A percentile compares a stretch with the other conserved stretches of the same genome.
Conservation (phyloP, 2,329 filamentous ascomycete species). For the Hypoxylon rubiginosum region DNA sequence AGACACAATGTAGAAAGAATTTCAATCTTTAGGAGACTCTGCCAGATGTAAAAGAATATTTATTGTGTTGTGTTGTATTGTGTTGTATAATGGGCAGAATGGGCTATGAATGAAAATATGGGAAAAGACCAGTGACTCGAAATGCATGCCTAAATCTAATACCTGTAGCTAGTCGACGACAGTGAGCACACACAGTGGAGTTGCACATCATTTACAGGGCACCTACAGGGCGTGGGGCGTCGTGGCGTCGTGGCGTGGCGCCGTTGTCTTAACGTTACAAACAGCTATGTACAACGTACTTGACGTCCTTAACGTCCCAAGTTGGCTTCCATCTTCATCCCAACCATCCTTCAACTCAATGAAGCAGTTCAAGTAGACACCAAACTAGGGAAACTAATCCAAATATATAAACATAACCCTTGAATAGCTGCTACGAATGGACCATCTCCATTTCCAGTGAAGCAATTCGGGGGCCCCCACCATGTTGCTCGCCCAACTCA, state of each 20-base stretch:
- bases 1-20: not conserved
- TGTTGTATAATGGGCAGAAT: no score
- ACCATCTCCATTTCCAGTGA: conserved; percentile 4
- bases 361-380: not conserved
- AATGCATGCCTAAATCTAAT: no score
- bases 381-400: conserved; percentile 3
- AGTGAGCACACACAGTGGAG: no score
- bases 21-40: not conserved
- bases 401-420: not conserved
- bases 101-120: no score
- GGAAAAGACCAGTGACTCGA: no score
- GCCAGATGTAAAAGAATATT: no score
- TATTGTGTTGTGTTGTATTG: no score
- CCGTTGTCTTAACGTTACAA: no score
- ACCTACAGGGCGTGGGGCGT: not conserved
- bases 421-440: conserved; percentile 21
- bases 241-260: no score
- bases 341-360: not conserved
- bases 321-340: not conserved
- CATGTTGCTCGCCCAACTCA: conserved; percentile 34
- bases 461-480: not conserved
- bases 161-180: no score
- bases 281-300: no score
- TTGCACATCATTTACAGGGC: no score
- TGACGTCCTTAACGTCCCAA: conserved; percentile 10